phyloP scores from a whole-genome alignment of 1,284 basidiomycete genomes.

The Exobasidium cylindrosporum region DNA sequence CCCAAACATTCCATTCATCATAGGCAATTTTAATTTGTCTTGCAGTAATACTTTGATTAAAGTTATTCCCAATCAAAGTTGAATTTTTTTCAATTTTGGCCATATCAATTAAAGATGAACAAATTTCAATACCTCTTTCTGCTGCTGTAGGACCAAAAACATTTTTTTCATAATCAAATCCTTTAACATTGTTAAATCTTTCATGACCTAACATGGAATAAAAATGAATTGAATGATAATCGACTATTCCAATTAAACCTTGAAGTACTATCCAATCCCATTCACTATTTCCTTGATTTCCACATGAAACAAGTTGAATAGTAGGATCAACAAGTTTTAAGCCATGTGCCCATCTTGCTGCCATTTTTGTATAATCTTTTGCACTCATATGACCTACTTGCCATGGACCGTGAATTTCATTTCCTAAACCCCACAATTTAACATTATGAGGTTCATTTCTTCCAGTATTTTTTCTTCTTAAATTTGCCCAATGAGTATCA shows the following conservation, averaged over 20 bases:
- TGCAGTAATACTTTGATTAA: conserved; percentile 22
- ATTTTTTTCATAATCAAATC: conserved; percentile 57
- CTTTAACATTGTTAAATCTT: neutral
- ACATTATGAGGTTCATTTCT: conserved; percentile 64
- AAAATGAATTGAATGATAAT: conserved; percentile 56
- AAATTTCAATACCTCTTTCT: conserved; percentile 57
- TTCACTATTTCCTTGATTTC: conserved; percentile 60
- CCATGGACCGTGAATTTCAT: conserved; percentile 65
- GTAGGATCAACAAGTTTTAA: conserved; percentile 64
- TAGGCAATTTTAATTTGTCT: conserved; percentile 59
- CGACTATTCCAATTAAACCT: conserved; percentile 54
- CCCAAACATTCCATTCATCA: conserved; percentile 67
- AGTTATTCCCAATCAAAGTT: too few relatives aligned
- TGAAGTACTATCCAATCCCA: conserved; percentile 57
- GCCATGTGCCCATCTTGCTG: conserved; percentile 67
- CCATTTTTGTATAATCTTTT: conserved; percentile 64
- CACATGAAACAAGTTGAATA: conserved; percentile 65
- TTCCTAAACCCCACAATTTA: conserved; percentile 58
- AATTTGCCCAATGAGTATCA: conserved; percentile 65
- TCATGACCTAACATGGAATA: conserved; percentile 42
- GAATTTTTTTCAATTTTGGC: conserved; percentile 46
- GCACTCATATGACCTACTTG: conserved; percentile 67
- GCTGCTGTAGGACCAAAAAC: conserved; percentile 58
- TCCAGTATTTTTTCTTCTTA: conserved; percentile 63
- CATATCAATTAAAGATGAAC: conserved; percentile 57